phyloP scores from a whole-genome alignment of 345 rosid genomes.

The Gossypium rotundifolium region DNA sequence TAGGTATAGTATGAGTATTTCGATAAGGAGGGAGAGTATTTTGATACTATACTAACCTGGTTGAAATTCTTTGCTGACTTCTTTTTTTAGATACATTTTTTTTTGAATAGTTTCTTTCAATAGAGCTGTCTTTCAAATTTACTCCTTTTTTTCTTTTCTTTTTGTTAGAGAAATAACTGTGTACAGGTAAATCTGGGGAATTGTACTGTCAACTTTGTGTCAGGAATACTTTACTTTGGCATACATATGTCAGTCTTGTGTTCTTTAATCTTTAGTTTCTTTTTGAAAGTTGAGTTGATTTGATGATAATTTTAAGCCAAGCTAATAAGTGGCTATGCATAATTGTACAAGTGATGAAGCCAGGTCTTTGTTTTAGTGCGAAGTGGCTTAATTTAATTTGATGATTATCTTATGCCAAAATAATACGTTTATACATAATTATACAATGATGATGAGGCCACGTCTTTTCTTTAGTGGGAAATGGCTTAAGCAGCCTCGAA shows the following conservation, averaged over 20 bases:
- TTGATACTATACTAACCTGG: neutral
- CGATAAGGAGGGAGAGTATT: neutral
- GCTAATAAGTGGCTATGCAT: neutral
- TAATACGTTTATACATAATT: neutral
- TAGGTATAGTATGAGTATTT: neutral
- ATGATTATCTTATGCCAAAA: neutral
- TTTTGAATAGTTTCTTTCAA: neutral
- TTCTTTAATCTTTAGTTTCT: neutral
- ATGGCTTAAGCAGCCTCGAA: neutral
- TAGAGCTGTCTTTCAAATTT: neutral
- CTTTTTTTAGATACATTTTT: neutral
- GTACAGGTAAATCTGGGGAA: constrained; percentile 2
- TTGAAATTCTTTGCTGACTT: neutral
- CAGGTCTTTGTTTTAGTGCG: neutral
- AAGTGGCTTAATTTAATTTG: neutral
- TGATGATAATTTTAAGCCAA: neutral
- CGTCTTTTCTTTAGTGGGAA: neutral
- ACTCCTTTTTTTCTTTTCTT: neutral
- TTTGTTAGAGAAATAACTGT: neutral
- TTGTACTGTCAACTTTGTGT: constrained; percentile 6
- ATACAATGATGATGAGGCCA: neutral
- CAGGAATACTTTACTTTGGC: constrained; percentile 6
- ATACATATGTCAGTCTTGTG: neutral
- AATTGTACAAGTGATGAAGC: neutral
- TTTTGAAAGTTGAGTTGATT: neutral